A percentile compares a stretch with the other conserved stretches of the same genome.
These are phyloP conservation scores for Lolium perenne DNA, from an alignment of 176 grass and related monocot genomes.

Conservation along the genomic window DNA sequence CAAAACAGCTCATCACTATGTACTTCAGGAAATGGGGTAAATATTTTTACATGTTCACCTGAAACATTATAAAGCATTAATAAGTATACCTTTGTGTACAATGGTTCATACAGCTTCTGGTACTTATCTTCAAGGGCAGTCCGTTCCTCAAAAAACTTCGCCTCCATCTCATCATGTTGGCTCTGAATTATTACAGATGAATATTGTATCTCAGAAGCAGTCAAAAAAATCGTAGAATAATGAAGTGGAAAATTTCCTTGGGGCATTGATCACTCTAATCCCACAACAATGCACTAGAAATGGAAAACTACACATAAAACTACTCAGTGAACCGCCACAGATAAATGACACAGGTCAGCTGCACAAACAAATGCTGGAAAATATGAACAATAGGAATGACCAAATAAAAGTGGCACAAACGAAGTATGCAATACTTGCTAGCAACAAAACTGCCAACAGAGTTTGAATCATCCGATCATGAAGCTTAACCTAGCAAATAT, in stretches of 20 bases:
- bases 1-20: constrained; percentile 3
- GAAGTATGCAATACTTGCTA: not conserved
- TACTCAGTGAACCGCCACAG: not conserved
- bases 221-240: not conserved
- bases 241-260: not conserved
- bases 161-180: constrained; percentile 62
- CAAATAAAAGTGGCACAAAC: not conserved
- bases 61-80: constrained; percentile 2
- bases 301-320: not conserved
- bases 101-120: constrained; percentile 66
- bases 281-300: constrained; percentile 24
- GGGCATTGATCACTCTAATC: not conserved
- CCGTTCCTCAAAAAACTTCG: constrained; percentile 63
- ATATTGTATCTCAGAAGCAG: not conserved
- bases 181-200: constrained; percentile 36
- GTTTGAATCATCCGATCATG: not conserved
- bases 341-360: not conserved
- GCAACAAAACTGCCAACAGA: not conserved
- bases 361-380: constrained; percentile 4
- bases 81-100: constrained; percentile 52
- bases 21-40: not conserved
- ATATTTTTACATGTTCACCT: not conserved
- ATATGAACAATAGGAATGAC: not conserved
- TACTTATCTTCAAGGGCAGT: constrained; percentile 64
- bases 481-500: not conserved